Evolutionary conservation across 495 filamentous ascomycete species (phyloP).

Genomic region (Penicillium chermesinum): DNA sequence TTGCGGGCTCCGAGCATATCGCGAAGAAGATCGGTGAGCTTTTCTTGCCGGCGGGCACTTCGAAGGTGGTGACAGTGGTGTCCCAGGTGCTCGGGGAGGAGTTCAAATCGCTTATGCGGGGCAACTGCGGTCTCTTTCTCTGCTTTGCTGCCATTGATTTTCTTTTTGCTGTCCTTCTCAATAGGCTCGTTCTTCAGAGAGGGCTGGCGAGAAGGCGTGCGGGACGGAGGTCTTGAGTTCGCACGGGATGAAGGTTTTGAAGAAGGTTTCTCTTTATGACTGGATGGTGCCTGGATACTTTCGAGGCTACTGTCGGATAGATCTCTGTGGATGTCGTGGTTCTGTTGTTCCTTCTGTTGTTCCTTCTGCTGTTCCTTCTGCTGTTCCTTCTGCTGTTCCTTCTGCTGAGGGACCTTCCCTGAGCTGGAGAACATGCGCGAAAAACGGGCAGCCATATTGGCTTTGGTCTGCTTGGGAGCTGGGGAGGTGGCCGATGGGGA

Average conservation of each 20-base stretch:
- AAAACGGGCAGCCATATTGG: constrained; percentile 53
- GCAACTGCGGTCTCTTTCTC: constrained; percentile 12
- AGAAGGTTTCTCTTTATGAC: constrained; percentile 30
- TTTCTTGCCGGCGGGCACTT: constrained; percentile 86
- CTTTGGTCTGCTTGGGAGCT: constrained; percentile 38
- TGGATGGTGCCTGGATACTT: constrained; percentile 26
- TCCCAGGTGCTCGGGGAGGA: constrained; percentile 49
- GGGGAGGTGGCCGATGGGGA: constrained; percentile 26
- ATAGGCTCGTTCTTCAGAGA: constrained; percentile 36
- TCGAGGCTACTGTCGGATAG: constrained; percentile 42
- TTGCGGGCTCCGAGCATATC: constrained; percentile 69
- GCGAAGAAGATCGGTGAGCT: constrained; percentile 85
- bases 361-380: constrained; percentile 1
- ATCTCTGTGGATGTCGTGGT: constrained; percentile 31
- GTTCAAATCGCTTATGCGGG: constrained; percentile 54
- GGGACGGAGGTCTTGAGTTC: constrained; percentile 34
- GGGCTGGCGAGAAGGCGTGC: constrained; percentile 38
- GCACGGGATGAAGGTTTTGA: constrained; percentile 30
- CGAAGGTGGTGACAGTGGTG: constrained; percentile 84
- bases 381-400: constrained; percentile 10
- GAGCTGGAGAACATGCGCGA: constrained; percentile 56
- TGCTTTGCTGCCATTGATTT: neutral
- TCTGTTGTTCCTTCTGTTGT: too few relatives aligned
- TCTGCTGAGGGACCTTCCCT: constrained; percentile 24
- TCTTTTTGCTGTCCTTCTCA: constrained; percentile 30